Percentiles rank a stretch among this genome's conserved stretches.
Conservation (phyloP, 345 rosid genomes). For the Populus deltoides region DNA sequence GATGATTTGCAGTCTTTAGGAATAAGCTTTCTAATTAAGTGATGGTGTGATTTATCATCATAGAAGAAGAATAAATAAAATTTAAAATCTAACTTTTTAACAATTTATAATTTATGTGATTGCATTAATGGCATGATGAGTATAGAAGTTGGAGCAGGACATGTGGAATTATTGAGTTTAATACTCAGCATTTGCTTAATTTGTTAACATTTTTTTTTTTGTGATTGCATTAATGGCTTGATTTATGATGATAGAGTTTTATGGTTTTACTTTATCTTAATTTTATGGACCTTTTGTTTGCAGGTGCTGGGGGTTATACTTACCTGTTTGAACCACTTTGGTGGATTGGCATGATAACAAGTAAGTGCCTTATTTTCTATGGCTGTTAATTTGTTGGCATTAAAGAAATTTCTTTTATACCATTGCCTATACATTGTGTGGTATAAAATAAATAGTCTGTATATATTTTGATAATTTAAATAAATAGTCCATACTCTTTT, state of each 20-base stretch:
- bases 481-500: not conserved
- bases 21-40: not conserved
- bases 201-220: not conserved
- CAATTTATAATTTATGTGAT: not conserved
- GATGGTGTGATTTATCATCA: not conserved
- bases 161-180: not conserved
- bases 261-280: not conserved
- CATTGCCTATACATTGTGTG: not conserved
- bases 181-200: not conserved
- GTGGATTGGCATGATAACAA: constrained; percentile 30
- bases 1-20: not conserved
- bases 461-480: not conserved
- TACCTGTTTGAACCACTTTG: constrained; percentile 27
- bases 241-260: not conserved
- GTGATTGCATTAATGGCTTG: not conserved
- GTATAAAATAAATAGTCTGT: not conserved
- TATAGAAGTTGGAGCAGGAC: not conserved
- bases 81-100: not conserved
- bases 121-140: not conserved
- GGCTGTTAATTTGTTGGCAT: not conserved
- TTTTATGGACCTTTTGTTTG: not conserved
- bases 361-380: constrained; percentile 3
- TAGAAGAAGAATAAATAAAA: not conserved
- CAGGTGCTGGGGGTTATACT: constrained; percentile 28
- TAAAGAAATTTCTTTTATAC: not conserved